Base-by-base conservation (phyloP, 2,329 filamentous ascomycete genomes). In the Aaosphaeria pasadenensis region DNA sequence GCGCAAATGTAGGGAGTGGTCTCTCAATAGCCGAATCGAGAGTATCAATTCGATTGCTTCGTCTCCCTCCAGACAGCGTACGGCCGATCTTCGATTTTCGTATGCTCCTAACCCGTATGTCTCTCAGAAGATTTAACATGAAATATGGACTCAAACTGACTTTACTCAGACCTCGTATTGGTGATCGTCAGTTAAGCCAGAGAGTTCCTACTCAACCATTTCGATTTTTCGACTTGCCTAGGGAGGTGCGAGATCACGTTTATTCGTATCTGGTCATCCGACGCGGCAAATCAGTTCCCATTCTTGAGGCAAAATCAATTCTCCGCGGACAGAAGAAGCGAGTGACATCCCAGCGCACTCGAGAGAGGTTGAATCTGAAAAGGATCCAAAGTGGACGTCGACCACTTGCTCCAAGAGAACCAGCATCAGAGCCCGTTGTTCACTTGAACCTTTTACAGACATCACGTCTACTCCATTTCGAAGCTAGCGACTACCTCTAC, bases 201-300 rank as follows among this genome's bases (percentile, higher is more conserved):
- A 24, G 17, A 24, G 17, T 24, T 24, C 17, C 17, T 24, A 24
- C 17, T 24, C 17, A 48, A 39, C 57, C 62, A 11, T 66, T 66
- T 40, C 59, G 54, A 33, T 63, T 66, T 40, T 58, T 60, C 35
- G 45, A 57, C 30, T 48, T 65, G 6, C 63, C 62, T 13, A 52
- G 57, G 47, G 62, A 66, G 43, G 46, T 66, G 9, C 51, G 63
- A 9, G 61, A 65, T 47, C 57, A 64, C 39, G 53, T 66, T 28
- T 62, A 65, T 48, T 58, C 59, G 1, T 58, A 60, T 40, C 52
- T 66, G 1, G 61, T 65, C 2, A 54, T 62, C 11, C 54, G 50
- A 9, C 54, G 45, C 5, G 52, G 52, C 24, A 44, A 39, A 24
- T 51, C 44, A 13, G 47, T 35, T 4, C 50, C 59, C 7, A 55